Base-by-base conservation (phyloP, 257 asterid species). In the Solanum chmielewskii region DNA sequence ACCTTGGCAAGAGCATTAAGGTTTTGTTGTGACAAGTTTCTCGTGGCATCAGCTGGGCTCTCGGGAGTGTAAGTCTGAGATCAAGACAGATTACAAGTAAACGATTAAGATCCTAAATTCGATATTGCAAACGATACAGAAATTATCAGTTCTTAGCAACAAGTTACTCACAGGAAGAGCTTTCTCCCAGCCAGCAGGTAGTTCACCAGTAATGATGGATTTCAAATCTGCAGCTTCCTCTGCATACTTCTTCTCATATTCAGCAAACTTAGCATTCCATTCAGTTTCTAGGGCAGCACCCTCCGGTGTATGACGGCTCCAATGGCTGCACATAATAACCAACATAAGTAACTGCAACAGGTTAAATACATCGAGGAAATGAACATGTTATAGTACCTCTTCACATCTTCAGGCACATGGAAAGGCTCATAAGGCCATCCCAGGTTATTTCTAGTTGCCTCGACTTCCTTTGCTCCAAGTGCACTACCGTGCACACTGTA, bases 351-450 rank as follows among this genome's bases (percentile, higher is more conserved):
- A 80, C 44, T 47, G 85, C 85, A 47, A 29, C 12, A 2, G 68
- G 27, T 80, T 27, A 80, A 25, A 80, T 29, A 80, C 20, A 47
- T 5, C 42, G 18, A 80, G 92, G 92, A 91, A 91, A 64, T 91
- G 92, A 86, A 8, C 52, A 78, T 18, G 49, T 15, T 69, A 62
- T 41, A 90, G 87, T 88, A 95, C 99, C 88, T 93, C 93, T 97
- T 97, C 89, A 97, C 98, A 68, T 97, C 99, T 66, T 95, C 99
- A 4, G 99, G 99, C 83, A 97, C 98, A 60, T 91, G 93, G 92
- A 90, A 91, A 41, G 93, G 92, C 94, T 97, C 99, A 83, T 87
- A 91, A 83, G 99, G 98, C 99, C 99, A 97, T 84, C 94, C 97
- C 56, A 97, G 98, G 89, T 94, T 95, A 86, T 90, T 89, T 87